Percentiles rank a stretch among this genome's conserved stretches.
phyloP scores from a whole-genome alignment of 2,329 filamentous ascomycete genomes.

The Beauveria scarabaeidicola region DNA sequence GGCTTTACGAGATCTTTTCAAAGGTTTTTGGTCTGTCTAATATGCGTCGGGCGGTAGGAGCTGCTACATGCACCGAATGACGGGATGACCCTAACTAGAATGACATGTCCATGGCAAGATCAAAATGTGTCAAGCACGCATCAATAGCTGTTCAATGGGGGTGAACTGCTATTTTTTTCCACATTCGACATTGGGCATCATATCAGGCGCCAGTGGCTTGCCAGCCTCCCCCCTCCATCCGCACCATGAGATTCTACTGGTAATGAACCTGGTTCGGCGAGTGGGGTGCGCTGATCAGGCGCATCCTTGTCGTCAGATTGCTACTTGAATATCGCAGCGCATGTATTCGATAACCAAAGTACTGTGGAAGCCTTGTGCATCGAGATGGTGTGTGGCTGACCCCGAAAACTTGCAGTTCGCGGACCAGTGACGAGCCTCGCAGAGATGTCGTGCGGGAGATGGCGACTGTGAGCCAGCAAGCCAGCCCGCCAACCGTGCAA shows the following conservation, averaged over 20 bases:
- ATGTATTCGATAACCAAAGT: not conserved
- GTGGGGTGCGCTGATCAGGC: not conserved
- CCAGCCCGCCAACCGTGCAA: not conserved
- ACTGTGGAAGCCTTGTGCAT: not conserved
- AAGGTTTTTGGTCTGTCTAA: too few relatives aligned
- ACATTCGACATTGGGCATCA: not conserved
- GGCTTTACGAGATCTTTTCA: not conserved
- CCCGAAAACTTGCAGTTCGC: not conserved
- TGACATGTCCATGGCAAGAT: too few relatives aligned
- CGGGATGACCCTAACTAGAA: too few relatives aligned
- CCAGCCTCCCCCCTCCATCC: not conserved
- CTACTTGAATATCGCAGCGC: not conserved
- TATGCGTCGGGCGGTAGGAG: too few relatives aligned
- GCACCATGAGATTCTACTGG: not conserved
- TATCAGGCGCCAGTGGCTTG: constrained; percentile 4
- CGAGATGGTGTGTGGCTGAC: not conserved
- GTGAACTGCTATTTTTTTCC: not conserved
- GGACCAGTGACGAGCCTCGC: not conserved
- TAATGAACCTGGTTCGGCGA: not conserved
- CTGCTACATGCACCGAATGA: too few relatives aligned
- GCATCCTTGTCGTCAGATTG: not conserved
- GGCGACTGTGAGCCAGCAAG: not conserved
- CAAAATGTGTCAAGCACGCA: not conserved
- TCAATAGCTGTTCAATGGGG: not conserved
- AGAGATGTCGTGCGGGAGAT: not conserved